Evolutionary conservation across 2,329 filamentous ascomycete genomes (phyloP).

Genomic region (Alternaria ventricosa): DNA sequence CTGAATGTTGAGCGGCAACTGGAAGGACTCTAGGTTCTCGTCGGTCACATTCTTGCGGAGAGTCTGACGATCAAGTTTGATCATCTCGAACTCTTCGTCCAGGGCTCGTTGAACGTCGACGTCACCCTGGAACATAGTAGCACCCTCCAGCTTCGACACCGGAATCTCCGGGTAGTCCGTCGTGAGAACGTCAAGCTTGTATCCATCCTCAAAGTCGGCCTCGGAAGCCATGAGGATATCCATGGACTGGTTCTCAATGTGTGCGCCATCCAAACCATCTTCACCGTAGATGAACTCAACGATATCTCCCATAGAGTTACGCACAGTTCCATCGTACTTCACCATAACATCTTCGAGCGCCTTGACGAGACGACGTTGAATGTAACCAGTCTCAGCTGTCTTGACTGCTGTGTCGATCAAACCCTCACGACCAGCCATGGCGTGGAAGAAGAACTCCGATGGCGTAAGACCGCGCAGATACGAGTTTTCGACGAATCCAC

Average conservation of each 20-base stretch:
- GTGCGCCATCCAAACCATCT: constrained; percentile 90
- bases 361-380: constrained; percentile 97
- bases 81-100: constrained; percentile 84
- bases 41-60: constrained; percentile 71
- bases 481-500: constrained; percentile 98
- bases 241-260: constrained; percentile 91
- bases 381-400: constrained; percentile 98
- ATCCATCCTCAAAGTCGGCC: constrained; percentile 78
- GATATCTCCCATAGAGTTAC: constrained; percentile 95
- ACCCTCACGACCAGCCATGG: constrained; percentile 99
- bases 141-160: constrained; percentile 79
- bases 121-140: constrained; percentile 84
- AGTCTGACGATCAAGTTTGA: constrained; percentile 75
- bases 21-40: constrained; percentile 83
- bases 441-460: constrained; percentile 98
- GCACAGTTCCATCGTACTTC: constrained; percentile 95
- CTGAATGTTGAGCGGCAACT: constrained; percentile 88
- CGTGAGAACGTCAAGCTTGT: constrained; percentile 86
- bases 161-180: constrained; percentile 68
- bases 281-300: constrained; percentile 98
- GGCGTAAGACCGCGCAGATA: constrained; percentile 95
- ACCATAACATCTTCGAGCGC: constrained; percentile 97
- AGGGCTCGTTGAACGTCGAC: constrained; percentile 84
- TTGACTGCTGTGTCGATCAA: constrained; percentile 99
- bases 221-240: constrained; percentile 85